Base-by-base conservation (phyloP, 2,329 filamentous ascomycete genomes). In the Lecanicillium sp. region DNA sequence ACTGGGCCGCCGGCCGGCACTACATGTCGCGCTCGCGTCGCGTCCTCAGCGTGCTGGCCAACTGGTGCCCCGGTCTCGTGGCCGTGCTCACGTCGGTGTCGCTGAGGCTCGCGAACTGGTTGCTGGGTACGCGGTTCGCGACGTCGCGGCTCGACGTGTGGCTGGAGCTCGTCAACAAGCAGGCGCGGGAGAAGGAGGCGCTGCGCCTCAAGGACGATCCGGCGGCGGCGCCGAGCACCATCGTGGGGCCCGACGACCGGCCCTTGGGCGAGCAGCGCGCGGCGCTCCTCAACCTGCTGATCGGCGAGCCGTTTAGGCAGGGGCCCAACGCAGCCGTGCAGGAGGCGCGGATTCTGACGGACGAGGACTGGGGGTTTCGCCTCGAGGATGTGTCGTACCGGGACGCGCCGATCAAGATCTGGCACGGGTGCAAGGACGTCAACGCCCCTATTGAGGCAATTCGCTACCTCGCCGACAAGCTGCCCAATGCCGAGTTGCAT, bases 401-500 rank as follows among this genome's bases (percentile, higher is more conserved):
- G 8, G 26, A 32, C 10, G 24, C 24, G 23, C 52, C 55, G 7
- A 48, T 68, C 27, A 48, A 54, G 19, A 59, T 63, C 5, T 67
- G 64, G 61, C 62, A 68, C 41, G 65, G 66, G 2, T 52, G 49
- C 2, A 51, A 58, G 15, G 65, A 67, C 24, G 44, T 20, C 10
- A 63, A 67, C 32, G 58, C 60, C 2, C 65, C 64, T 1, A 56
- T 66, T 9, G 49, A 47, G 17, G 60, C 62, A 57, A 59, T 67
- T 4, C 58, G 64, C n/a, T 67, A 64, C 43, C 60, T 70, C 57
- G 62, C 64, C 1, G 55, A 65, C 21, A 54, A 55, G 11, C 40
- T 72, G 24, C 65, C 63, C 2, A 55, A 68, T 27, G 56, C 56
- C 4, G 52, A 51, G 3, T 51, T 70, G 9, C 52, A 54, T 2